These are phyloP conservation scores for Cryphonectria naterciae DNA, from an alignment of 2,329 filamentous ascomycete species.

Conservation along the genomic window DNA sequence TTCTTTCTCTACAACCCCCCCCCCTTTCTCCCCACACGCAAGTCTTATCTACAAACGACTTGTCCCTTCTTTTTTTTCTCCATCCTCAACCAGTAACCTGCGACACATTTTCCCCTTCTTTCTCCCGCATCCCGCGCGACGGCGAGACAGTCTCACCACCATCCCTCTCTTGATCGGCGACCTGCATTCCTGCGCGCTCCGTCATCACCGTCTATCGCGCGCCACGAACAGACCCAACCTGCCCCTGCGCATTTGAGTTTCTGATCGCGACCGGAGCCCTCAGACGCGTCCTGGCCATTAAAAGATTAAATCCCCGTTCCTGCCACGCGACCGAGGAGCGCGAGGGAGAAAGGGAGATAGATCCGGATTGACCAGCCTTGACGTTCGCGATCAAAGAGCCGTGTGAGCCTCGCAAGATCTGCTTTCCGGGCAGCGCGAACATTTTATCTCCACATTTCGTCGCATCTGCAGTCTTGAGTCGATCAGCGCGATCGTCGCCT, in stretches of 20 bases:
- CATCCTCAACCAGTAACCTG: not conserved
- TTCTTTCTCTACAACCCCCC: slow-evolving; percentile 21
- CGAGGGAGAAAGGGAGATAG: not conserved
- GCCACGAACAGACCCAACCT: not conserved
- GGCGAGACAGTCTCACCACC: slow-evolving; percentile 8
- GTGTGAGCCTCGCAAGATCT: slow-evolving; percentile 17
- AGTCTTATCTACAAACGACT: slow-evolving; percentile 15
- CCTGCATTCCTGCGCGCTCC: slow-evolving; percentile 19
- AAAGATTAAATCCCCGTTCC: not conserved
- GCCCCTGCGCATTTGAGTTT: slow-evolving; percentile 18
- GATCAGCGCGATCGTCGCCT: slow-evolving; percentile 40
- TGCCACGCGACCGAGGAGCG: not conserved
- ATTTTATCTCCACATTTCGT: slow-evolving; percentile 33
- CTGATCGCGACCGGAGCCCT: slow-evolving; percentile 14
- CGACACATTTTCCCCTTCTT: not conserved
- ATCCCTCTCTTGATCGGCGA: slow-evolving; percentile 15
- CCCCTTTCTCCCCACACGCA: slow-evolving; percentile 8
- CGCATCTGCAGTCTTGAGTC: slow-evolving; percentile 31
- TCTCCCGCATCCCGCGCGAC: slow-evolving; percentile 4
- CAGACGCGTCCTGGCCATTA: slow-evolving; percentile 22
- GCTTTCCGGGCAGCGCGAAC: slow-evolving; percentile 25
- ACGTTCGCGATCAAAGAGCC: slow-evolving; percentile 7
- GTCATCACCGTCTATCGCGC: slow-evolving; percentile 19
- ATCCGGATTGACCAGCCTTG: not conserved
- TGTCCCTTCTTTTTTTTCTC: slow-evolving; percentile 17